Conservation (phyloP, 805 yeast species). For the Candida insectalens region DNA sequence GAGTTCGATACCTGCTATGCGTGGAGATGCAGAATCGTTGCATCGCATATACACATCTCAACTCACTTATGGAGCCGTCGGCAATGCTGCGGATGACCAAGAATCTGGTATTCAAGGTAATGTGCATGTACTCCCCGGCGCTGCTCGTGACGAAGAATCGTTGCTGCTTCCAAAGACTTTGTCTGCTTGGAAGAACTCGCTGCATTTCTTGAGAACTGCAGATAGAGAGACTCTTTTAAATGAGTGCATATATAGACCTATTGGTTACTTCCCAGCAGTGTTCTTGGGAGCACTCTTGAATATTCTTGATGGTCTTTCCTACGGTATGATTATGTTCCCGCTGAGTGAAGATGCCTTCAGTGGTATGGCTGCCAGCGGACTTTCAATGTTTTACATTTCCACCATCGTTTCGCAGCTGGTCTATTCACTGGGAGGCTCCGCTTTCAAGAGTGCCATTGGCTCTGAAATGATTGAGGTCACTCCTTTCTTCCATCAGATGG, state of each 20-base stretch:
- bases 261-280: slow-evolving; percentile 64
- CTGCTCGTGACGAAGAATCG: not conserved
- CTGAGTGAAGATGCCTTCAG: slow-evolving; percentile 72
- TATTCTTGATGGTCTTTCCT: slow-evolving; percentile 85
- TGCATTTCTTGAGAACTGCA: slow-evolving; percentile 2
- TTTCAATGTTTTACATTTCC: slow-evolving; percentile 90
- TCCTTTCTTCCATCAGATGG: slow-evolving; percentile 96
- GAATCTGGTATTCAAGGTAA: not conserved
- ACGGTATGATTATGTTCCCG: slow-evolving; percentile 97
- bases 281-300: slow-evolving; percentile 77
- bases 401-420: slow-evolving; percentile 85
- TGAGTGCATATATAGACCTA: slow-evolving; percentile 28
- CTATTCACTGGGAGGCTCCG: slow-evolving; percentile 84
- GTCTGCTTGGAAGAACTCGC: not conserved
- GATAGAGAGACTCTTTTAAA: slow-evolving; percentile 14
- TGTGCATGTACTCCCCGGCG: not conserved
- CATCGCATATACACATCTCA: not conserved
- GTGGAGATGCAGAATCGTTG: not conserved
- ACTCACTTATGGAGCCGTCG: not conserved
- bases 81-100: not conserved
- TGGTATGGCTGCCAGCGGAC: slow-evolving; percentile 75
- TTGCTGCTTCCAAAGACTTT: not conserved
- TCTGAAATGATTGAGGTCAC: slow-evolving; percentile 99
- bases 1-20: not conserved
- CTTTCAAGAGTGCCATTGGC: slow-evolving; percentile 86